Conservation (phyloP, 129 eudicot species). For the Helichrysum umbraculigerum region DNA sequence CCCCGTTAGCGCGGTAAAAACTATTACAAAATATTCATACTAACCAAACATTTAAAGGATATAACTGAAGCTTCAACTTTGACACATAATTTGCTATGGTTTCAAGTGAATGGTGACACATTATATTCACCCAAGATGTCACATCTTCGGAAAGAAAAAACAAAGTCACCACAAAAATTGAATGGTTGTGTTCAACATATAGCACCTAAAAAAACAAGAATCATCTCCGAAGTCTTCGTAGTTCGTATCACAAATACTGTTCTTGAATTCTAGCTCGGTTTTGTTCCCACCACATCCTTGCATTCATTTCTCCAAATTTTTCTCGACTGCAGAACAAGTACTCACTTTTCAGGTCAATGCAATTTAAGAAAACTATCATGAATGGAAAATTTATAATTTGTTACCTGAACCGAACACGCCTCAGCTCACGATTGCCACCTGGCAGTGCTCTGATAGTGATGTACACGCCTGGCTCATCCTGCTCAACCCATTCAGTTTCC, state of each 20-base stretch:
- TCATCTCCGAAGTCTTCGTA: constrained; percentile 8
- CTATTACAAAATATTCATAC: background rate
- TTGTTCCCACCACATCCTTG: constrained; percentile 97
- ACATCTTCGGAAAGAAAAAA: constrained; percentile 27
- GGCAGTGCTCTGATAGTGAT: constrained; percentile 87
- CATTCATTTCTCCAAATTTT: constrained; percentile 90
- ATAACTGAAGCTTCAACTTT: constrained; percentile 21
- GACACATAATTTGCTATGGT: constrained; percentile 13
- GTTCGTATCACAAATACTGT: constrained; percentile 70
- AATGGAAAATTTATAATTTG: background rate
- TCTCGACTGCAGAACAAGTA: constrained; percentile 74
- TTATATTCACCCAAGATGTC: constrained; percentile 14
- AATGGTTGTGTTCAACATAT: constrained; percentile 1
- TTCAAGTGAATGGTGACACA: constrained; percentile 6
- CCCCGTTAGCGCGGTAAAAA: background rate
- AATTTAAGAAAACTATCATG: background rate
- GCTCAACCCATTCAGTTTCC: constrained; percentile 96
- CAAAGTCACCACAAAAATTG: constrained; percentile 33
- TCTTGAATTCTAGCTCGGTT: constrained; percentile 90
- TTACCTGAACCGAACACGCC: constrained; percentile 94
- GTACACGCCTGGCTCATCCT: constrained; percentile 96
- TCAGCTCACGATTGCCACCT: constrained; percentile 81
- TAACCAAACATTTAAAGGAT: background rate
- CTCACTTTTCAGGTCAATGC: background rate
- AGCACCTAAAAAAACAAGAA: constrained; percentile 27